Base-by-base conservation (phyloP, 192 early-diverging fungal genomes). In the Rhizoclosmatium sp. region DNA sequence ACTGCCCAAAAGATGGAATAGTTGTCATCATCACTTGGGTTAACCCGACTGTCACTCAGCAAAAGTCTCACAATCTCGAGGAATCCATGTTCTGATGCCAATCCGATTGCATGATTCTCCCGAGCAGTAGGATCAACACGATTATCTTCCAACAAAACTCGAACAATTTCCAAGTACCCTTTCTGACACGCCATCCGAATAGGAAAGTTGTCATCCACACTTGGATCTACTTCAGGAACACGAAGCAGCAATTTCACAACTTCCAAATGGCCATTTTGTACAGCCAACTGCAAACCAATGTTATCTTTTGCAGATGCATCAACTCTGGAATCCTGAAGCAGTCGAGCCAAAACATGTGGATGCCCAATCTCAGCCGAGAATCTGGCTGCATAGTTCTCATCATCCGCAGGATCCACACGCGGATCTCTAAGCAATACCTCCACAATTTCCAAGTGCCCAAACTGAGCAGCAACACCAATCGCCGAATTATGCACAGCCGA, bases 401-500 rank as follows among this genome's bases (percentile, higher is more conserved):
- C 59, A 61, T 31, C 45, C 58, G 56, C 59, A 14, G 71, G 71
- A 42, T 73, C 56, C 9, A 47, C 42, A 10, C 19, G 10, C 10
- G 0, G 44, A 10, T 21, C 45, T 16, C 48, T 44, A 14, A 65
- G 64, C 12, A 65, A 31, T 14, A 12, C 0, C 16, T 12, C 10
- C 10, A 69, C 68, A 31, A 69, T 69, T 19, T 69, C 68, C 14
- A 47, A 12, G 31, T 69, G 68, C 7, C 68, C 68, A 19, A 5
- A 10, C 47, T 40, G 10, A 19, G 42, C 46, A 16, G 68, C 68
- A 31, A 16, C 39, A 46, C 41, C 41, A 16, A 69, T 47, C 16
- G 68, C 68, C 58, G 64, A 73, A 44, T 73, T 73, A 56, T 73
- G 31, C n/a, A 65, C 59, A 61, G 10, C 45, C 58, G 56, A 21